These are phyloP conservation scores for Plasmodium gaboni DNA, from an alignment of 169 alveolate species.

Conservation along the genomic window DNA sequence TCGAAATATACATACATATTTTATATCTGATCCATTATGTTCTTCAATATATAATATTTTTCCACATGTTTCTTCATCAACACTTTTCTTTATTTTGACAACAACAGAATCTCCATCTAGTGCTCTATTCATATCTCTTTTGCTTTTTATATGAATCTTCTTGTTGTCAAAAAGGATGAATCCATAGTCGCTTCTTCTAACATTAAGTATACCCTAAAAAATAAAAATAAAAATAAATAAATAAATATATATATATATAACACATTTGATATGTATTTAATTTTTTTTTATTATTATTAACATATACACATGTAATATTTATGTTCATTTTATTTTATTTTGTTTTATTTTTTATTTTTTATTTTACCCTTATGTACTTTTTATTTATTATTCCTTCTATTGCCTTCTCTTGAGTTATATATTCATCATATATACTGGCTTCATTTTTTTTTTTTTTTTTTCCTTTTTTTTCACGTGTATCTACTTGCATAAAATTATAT, in stretches of 20 bases:
- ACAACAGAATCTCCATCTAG: constrained; percentile 94
- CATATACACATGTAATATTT: not conserved
- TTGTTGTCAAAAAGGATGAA: constrained; percentile 13
- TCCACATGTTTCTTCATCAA: constrained; percentile 7
- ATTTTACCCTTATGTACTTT: constrained; percentile 55
- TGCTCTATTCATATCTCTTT: constrained; percentile 89
- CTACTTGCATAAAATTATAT: constrained; percentile 43
- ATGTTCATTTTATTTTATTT: too few relatives aligned
- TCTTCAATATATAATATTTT: constrained; percentile 69
- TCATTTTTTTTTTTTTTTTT: not conserved
- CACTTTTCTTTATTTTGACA: constrained; percentile 78
- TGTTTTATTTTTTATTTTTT: too few relatives aligned
- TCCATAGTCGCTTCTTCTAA: constrained; percentile 41
- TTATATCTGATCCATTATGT: constrained; percentile 46
- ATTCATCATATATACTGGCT: constrained; percentile 36
- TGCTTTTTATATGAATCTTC: constrained; percentile 39
- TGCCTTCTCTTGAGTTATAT: constrained; percentile 74
- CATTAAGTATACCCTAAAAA: constrained; percentile 41
- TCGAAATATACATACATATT: constrained; percentile 54
- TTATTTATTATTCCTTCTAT: constrained; percentile 62
- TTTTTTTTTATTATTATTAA: too few relatives aligned
- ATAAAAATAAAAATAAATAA: not conserved
- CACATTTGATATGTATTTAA: too few relatives aligned
- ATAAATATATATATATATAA: constrained; percentile 2
- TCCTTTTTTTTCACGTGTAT: constrained; percentile 11